Percentiles rank a stretch among this genome's conserved stretches.
Evolutionary conservation across 768 basidiomycete species (phyloP).

Genomic region (Lentinula detonsa): DNA sequence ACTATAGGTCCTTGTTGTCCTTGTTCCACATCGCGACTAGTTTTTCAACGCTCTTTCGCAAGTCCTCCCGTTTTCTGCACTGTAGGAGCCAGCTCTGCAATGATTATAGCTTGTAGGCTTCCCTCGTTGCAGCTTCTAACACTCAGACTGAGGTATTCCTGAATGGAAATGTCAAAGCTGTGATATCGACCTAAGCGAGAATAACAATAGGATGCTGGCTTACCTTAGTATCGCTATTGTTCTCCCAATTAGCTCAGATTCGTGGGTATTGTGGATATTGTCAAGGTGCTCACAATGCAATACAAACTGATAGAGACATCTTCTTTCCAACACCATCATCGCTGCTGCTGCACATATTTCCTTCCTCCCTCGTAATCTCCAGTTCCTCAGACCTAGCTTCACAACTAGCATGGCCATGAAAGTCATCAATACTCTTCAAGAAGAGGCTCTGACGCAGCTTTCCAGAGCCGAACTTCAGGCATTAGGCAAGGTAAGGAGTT

Average conservation of each 20-base stretch:
- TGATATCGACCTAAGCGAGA: neutral
- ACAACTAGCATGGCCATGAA: neutral
- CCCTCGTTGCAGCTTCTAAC: neutral
- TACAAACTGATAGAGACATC: neutral
- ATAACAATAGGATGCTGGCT: neutral
- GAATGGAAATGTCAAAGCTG: neutral
- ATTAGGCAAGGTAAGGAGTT: neutral
- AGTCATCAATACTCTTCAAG: neutral
- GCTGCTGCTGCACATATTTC: neutral
- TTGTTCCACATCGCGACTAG: neutral
- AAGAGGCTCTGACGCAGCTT: neutral
- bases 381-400: neutral
- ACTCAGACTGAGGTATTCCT: neutral
- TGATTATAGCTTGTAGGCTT: neutral
- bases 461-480: neutral
- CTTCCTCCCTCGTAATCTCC: neutral
- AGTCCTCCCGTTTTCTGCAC: neutral
- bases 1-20: neutral
- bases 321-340: neutral
- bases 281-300: neutral
- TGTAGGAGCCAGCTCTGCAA: neutral
- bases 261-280: neutral
- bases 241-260: neutral
- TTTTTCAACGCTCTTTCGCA: neutral
- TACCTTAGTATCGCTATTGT: neutral